Conservation (phyloP, 768 basidiomycete species). For the Pholiota conissans region DNA sequence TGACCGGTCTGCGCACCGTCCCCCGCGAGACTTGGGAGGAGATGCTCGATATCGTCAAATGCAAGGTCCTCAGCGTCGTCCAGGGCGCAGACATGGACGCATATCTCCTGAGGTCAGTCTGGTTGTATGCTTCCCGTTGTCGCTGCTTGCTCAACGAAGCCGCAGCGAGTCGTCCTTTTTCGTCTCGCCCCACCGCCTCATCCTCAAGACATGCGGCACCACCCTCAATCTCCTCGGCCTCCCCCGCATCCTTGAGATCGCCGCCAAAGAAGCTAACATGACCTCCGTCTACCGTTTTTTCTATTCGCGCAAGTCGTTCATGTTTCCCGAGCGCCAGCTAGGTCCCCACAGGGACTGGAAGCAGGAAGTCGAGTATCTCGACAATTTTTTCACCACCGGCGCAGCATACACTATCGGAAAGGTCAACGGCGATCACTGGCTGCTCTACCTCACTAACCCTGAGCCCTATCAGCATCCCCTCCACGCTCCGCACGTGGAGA, state of each 20-base stretch:
- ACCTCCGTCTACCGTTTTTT: slow-evolving; percentile 85
- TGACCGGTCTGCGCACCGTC: slow-evolving; percentile 76
- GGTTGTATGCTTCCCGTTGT: slow-evolving; percentile 7
- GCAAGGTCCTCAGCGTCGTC: slow-evolving; percentile 90
- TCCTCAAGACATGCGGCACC: slow-evolving; percentile 98
- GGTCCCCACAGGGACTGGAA: slow-evolving; percentile 95
- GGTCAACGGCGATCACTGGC: slow-evolving; percentile 98
- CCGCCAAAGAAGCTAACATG: slow-evolving; percentile 64
- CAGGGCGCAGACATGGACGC: slow-evolving; percentile 92
- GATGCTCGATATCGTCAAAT: slow-evolving; percentile 95
- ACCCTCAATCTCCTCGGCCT: slow-evolving; percentile 96
- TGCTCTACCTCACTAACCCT: slow-evolving; percentile 87
- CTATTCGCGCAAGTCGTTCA: slow-evolving; percentile 98
- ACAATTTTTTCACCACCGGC: slow-evolving; percentile 84
- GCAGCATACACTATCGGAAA: slow-evolving; percentile 97
- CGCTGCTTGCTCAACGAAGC: slow-evolving; percentile 6
- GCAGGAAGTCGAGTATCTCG: slow-evolving; percentile 88
- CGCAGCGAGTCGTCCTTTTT: slow-evolving; percentile 95
- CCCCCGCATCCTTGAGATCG: slow-evolving; percentile 93
- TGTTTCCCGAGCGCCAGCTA: slow-evolving; percentile 95
- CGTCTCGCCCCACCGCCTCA: slow-evolving; percentile 91
- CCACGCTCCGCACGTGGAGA: slow-evolving; percentile 14
- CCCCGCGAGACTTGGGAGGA: slow-evolving; percentile 85
- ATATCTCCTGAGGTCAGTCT: slow-evolving; percentile 86
- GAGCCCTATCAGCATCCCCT: slow-evolving; percentile 18